Base-by-base conservation (phyloP, 106 monocot species). In the Dactylorhiza incarnata region DNA sequence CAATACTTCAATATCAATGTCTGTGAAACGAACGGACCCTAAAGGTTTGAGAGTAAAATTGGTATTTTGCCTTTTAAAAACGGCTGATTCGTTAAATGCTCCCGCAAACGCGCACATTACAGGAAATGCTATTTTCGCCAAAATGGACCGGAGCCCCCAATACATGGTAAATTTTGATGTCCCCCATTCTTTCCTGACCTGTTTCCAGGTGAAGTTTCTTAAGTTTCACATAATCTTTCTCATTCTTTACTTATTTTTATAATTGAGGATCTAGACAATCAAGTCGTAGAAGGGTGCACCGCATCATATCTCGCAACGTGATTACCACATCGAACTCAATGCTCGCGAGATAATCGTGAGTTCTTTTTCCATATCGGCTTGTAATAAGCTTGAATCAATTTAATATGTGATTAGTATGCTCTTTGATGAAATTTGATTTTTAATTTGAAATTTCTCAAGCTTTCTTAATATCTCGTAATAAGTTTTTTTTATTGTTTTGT, bases 161-260 rank as follows among this genome's bases (percentile, higher is more conserved):
- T n/a, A n/a, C n/a, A n/a, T n/a, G n/a, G n/a, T n/a, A n/a, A n/a
- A n/a, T 23, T 22, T 72, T 20, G 3, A 72, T 49, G 16, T 72
- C 72, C 6, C 4, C 9, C 20, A 23, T 72, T 72, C 48, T 72
- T 49, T 72, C 49, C 5, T 16, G 72, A 48, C 72, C 13, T 48
- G 49, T 23, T 49, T 72, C 49, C 72, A 49, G 72, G 72, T 72
- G 44, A 49, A 49, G 72, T 48, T 72, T 72, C 49, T 72, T 22
- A 7, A n/a, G 3, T n/a, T 23, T 17, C 17, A 45, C 10, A 6
- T 12, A 70, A n/a, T 46, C 45, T 72, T n/a, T 49, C 7, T 20
- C 22, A 49, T 72, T 5, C 5, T 15, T 5, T 48, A 48, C 49
- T 49, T 49, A 22, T 72, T 5, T 22, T 49, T 49, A 49, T 22